Conservation (phyloP, 2,329 filamentous ascomycete genomes). For the Amylocarpus encephaloides region DNA sequence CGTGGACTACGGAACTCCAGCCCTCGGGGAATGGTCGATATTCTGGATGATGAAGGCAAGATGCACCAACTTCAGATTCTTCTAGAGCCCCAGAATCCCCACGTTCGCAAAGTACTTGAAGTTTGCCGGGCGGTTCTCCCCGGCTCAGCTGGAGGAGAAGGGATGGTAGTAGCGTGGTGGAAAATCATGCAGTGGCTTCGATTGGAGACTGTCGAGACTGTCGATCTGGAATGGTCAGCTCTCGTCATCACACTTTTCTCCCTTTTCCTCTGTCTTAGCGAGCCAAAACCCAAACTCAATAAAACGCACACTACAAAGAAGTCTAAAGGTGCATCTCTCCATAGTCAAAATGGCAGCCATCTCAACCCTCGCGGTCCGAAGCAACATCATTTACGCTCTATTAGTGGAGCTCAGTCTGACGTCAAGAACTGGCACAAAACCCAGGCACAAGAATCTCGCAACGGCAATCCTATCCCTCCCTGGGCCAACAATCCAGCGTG, state of each 20-base stretch:
- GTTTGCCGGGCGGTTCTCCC: slow-evolving; percentile 60
- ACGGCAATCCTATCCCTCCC: slow-evolving; percentile 34
- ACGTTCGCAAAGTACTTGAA: slow-evolving; percentile 55
- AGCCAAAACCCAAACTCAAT: slow-evolving; percentile 30
- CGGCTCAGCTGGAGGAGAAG: slow-evolving; percentile 50
- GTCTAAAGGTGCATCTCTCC: no score
- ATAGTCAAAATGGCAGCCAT: no score
- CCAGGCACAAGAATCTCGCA: slow-evolving; percentile 37
- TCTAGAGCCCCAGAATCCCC: slow-evolving; percentile 57
- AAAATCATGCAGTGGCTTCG: slow-evolving; percentile 65
- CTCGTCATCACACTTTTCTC: slow-evolving; percentile 57
- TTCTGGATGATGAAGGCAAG: slow-evolving; percentile 55
- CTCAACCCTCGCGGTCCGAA: no score
- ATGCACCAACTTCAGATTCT: slow-evolving; percentile 63
- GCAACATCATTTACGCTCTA: slow-evolving; percentile 42
- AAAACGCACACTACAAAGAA: slow-evolving; percentile 33
- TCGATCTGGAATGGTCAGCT: slow-evolving; percentile 63
- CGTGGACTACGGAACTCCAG: slow-evolving; percentile 51
- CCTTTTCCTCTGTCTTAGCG: slow-evolving; percentile 55
- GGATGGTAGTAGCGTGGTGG: slow-evolving; percentile 65
- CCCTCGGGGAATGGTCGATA: slow-evolving; percentile 55
- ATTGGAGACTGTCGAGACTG: slow-evolving; percentile 39
- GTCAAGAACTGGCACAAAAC: slow-evolving; percentile 42
- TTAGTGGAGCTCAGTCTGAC: slow-evolving; percentile 37
- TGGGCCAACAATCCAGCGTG: slow-evolving; percentile 61